Percentiles rank a stretch among this genome's conserved stretches.
phyloP scores from a whole-genome alignment of 2,329 filamentous ascomycete genomes.

The Ceratocystiopsis minuta region DNA sequence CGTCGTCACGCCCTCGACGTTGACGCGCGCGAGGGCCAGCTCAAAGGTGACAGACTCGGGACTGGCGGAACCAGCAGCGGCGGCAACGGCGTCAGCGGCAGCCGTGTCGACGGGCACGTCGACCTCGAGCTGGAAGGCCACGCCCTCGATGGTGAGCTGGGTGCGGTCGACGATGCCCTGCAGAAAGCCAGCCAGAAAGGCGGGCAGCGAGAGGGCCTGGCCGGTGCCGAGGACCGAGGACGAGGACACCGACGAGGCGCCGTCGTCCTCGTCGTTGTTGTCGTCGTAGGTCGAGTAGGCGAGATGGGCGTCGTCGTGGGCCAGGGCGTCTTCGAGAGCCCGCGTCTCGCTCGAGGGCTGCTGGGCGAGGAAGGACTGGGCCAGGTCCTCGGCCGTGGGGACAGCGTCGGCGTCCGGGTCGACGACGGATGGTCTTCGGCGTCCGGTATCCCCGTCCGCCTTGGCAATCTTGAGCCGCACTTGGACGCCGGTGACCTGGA shows the following conservation, averaged over 20 bases:
- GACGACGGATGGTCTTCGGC: too few species aligned
- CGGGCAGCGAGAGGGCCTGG: slow-evolving; percentile 47
- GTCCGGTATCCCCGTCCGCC: slow-evolving; percentile 11
- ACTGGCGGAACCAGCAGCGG: slow-evolving; percentile 13
- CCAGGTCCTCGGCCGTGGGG: slow-evolving; percentile 54
- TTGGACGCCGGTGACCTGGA: slow-evolving; percentile 68
- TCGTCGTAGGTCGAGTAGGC: slow-evolving; percentile 1
- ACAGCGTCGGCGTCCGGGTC: slow-evolving; percentile 22
- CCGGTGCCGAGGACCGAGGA: slow-evolving; percentile 41
- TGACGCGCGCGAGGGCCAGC: slow-evolving; percentile 44
- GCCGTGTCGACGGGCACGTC: slow-evolving; percentile 31
- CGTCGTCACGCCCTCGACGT: slow-evolving; percentile 47
- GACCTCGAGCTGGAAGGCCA: slow-evolving; percentile 49
- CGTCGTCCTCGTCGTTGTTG: slow-evolving; percentile 33
- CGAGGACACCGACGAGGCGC: slow-evolving; percentile 10
- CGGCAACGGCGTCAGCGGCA: slow-evolving; percentile 5
- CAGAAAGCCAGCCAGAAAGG: slow-evolving; percentile 52
- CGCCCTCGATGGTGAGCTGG: slow-evolving; percentile 45
- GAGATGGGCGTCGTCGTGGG: slow-evolving; percentile 26
- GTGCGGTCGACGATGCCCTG: slow-evolving; percentile 57
- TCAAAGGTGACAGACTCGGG: slow-evolving; percentile 44
- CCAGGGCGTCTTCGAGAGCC: slow-evolving; percentile 50
- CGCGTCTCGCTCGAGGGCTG: slow-evolving; percentile 47
- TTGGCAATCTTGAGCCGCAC: slow-evolving; percentile 39
- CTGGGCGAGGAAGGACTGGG: slow-evolving; percentile 60